phyloP scores from a whole-genome alignment of 2,329 filamentous ascomycete species.

The Dothiorella sarmentorum region DNA sequence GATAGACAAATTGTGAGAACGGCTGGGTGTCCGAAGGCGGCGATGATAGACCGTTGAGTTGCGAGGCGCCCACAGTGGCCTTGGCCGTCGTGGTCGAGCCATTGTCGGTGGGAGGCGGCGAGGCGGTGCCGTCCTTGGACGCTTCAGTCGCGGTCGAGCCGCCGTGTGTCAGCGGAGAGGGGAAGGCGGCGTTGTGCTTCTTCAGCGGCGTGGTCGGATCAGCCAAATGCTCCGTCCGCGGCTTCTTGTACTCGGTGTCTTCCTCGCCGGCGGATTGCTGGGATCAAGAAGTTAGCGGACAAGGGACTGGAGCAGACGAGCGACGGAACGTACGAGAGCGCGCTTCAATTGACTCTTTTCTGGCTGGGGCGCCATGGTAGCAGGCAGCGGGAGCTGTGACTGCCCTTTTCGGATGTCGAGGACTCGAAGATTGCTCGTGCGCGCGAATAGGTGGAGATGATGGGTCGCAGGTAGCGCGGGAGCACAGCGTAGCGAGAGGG shows the following conservation, averaged over 20 bases:
- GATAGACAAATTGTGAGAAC: constrained; percentile 76
- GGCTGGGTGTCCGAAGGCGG: constrained; percentile 75
- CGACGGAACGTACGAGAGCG: constrained; percentile 59
- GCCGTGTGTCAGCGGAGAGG: constrained; percentile 73
- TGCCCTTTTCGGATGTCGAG: constrained; percentile 16
- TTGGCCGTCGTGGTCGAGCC: constrained; percentile 27
- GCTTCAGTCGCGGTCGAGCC: constrained; percentile 59
- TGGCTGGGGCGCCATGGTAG: constrained; percentile 52
- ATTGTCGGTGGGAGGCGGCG: constrained; percentile 53
- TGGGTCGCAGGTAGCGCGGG: constrained; percentile 21
- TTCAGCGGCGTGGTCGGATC: constrained; percentile 49
- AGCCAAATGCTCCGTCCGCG: constrained; percentile 48
- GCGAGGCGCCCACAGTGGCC: constrained; percentile 22
- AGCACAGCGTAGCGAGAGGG: constrained; percentile 1
- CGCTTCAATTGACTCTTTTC: constrained; percentile 87
- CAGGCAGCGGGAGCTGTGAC: constrained; percentile 2
- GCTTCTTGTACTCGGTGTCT: constrained; percentile 69
- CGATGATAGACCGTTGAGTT: constrained; percentile 48
- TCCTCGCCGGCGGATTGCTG: constrained; percentile 66
- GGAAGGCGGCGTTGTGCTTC: constrained; percentile 54
- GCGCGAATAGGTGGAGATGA: constrained; percentile 19
- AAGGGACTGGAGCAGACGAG: constrained; percentile 17
- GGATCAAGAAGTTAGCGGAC: constrained; percentile 25
- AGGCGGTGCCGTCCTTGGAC: constrained; percentile 66
- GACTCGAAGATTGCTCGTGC: not conserved